phyloP scores from a whole-genome alignment of 2,329 filamentous ascomycete genomes.

The Mycocentrospora acerina region DNA sequence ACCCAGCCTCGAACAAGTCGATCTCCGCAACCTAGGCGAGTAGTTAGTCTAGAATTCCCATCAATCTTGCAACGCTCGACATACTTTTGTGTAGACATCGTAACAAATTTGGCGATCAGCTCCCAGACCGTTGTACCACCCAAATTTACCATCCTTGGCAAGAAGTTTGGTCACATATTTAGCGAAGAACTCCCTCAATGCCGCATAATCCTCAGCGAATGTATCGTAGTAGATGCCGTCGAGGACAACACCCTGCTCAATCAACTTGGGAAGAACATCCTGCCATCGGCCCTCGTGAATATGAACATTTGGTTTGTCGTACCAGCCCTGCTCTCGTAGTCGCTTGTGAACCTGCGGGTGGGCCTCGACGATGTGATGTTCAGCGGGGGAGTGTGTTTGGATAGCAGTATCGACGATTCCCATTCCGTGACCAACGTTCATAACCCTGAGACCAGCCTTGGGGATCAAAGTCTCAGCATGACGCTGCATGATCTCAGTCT shows the following conservation, averaged over 20 bases:
- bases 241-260: conserved; percentile 69
- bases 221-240: conserved; percentile 62
- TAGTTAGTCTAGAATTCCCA: conserved; percentile 5
- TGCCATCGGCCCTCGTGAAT: conserved; percentile 80
- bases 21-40: conserved; percentile 36
- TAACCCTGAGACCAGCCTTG: conserved; percentile 63
- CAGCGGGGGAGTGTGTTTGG: conserved; percentile 63
- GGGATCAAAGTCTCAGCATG: conserved; percentile 70
- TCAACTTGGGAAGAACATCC: conserved; percentile 69
- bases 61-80: not conserved
- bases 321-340: conserved; percentile 67
- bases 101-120: conserved; percentile 44
- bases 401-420: conserved; percentile 83
- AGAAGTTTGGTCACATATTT: conserved; percentile 40
- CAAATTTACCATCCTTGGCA: conserved; percentile 35
- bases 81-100: conserved; percentile 42
- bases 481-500: conserved; percentile 79
- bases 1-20: conserved; percentile 39
- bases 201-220: conserved; percentile 41
- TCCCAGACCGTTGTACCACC: conserved; percentile 43
- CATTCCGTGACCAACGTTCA: conserved; percentile 91
- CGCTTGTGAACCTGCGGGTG: conserved; percentile 74
- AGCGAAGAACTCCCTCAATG: conserved; percentile 41
- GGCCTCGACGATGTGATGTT: conserved; percentile 84
- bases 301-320: conserved; percentile 58